A percentile compares a stretch with the other conserved stretches of the same genome.
These are phyloP conservation scores for Stenogyne calaminthoides DNA, from an alignment of 305 asterid genomes.

Conservation along the genomic window DNA sequence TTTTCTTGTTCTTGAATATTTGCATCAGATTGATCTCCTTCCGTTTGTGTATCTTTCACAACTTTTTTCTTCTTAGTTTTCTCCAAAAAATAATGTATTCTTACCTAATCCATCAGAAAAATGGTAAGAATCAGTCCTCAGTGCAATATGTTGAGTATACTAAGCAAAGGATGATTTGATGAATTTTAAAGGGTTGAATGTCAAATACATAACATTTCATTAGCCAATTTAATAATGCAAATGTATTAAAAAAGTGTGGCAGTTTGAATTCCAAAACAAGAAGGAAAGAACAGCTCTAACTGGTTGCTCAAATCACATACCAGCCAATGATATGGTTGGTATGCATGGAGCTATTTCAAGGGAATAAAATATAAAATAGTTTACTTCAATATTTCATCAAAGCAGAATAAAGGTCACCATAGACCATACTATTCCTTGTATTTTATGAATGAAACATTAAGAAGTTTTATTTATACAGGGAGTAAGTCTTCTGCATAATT, in stretches of 20 bases:
- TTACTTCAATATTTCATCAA: neutral
- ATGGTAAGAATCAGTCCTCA: constrained; percentile 28
- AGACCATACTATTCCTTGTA: neutral
- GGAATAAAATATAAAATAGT: neutral
- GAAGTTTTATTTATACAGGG: constrained; percentile 10
- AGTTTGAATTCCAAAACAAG: neutral
- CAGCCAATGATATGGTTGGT: constrained; percentile 4
- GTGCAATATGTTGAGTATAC: constrained; percentile 19
- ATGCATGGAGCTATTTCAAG: constrained; percentile 1
- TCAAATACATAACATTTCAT: neutral
- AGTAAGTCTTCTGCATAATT: neutral
- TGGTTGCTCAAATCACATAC: neutral
- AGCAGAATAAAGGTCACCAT: neutral
- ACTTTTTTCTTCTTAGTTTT: constrained; percentile 62
- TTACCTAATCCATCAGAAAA: constrained; percentile 56
- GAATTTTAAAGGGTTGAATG: neutral
- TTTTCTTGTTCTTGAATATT: constrained; percentile 47
- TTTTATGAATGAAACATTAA: constrained; percentile 3
- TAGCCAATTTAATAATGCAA: neutral
- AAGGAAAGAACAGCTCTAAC: constrained; percentile 3
- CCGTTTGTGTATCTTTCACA: constrained; percentile 34
- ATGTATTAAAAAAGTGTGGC: neutral
- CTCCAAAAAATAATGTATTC: constrained; percentile 75
- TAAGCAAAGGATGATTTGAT: constrained; percentile 13
- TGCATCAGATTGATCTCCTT: constrained; percentile 45